These are phyloP conservation scores for Scedosporium apiospermum DNA, from an alignment of 2,329 filamentous ascomycete species.

Conservation along the genomic window DNA sequence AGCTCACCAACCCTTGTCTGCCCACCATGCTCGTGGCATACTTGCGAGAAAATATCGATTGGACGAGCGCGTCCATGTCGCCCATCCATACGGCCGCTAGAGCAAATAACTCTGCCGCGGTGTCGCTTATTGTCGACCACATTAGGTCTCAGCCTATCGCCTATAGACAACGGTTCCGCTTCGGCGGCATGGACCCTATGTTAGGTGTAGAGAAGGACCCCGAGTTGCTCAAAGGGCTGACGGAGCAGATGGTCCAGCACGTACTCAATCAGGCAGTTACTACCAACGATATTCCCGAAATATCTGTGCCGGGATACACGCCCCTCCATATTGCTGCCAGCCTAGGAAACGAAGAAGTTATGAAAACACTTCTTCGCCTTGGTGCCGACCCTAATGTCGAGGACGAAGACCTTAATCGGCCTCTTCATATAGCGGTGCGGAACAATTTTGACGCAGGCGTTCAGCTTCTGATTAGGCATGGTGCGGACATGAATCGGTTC, in stretches of 20 bases:
- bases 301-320: neutral
- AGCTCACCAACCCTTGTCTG: neutral
- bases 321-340: conserved; percentile 1
- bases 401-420: neutral
- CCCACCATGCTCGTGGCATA: neutral
- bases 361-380: neutral
- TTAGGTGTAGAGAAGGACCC: neutral
- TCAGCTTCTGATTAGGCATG: neutral
- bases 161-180: conserved; percentile 2
- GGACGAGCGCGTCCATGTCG: conserved; percentile 1
- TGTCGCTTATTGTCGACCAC: neutral
- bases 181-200: neutral
- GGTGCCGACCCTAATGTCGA: conserved; percentile 3
- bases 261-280: neutral
- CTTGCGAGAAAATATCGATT: neutral
- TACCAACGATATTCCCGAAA: neutral
- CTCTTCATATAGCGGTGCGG: conserved; percentile 1
- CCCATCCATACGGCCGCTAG: neutral
- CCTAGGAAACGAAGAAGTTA: neutral
- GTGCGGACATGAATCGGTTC: neutral
- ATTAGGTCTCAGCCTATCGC: neutral
- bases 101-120: neutral
- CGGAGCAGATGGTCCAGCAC: neutral
- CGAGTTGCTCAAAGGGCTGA: neutral
- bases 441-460: neutral